Base-by-base conservation (phyloP, 495 filamentous ascomycete genomes). In the Xanthoparmelia taractica region DNA sequence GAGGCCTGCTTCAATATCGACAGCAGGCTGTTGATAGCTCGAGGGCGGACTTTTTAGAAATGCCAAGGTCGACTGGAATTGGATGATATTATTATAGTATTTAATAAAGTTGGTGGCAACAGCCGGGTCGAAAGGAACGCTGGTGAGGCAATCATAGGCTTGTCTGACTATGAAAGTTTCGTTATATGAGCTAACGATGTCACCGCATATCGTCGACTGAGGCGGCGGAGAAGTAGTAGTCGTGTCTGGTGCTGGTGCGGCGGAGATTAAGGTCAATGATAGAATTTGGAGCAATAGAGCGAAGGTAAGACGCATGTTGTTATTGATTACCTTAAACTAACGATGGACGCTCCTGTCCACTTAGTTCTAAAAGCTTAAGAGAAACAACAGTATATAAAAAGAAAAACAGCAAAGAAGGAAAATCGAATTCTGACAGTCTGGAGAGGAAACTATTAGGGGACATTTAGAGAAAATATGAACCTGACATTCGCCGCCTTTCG, bases 11-110 rank as follows among this genome's bases (percentile, higher is more conserved):
- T 79, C 6, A 11, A 85, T 68, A 69, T 86, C 83, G 10, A 80
- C 69, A 2, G 77, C 65, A 4, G 80, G 81, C 66, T 82, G 79
- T 33, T 78, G 75, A 69, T 85, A 86, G 18, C 73, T 76, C n/a
- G 71, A 58, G 2, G 83, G 82, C 13, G 84, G 83, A 29, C 76
- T 74, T 71, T 81, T 82, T 15, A 85, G 73, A 68, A 80, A 81
- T n/a, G 77, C 73, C 29, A 84, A 56, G 0, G 82, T 85, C 37
- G 73, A 78, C 62, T 85, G 83, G 59, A 84, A 85, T 66, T 84
- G 76, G 6, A 85, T 62, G 5, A 77, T 80, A 50, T 82, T 77
- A 62, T 79, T 79, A 54, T 76, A 80, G 67, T 85, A 82, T 29
- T 71, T 68, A 27, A 85, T 33, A 61, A 85, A 83, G 11, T 73